phyloP scores from a whole-genome alignment of 1,284 basidiomycete species.

The Irpex sp. region DNA sequence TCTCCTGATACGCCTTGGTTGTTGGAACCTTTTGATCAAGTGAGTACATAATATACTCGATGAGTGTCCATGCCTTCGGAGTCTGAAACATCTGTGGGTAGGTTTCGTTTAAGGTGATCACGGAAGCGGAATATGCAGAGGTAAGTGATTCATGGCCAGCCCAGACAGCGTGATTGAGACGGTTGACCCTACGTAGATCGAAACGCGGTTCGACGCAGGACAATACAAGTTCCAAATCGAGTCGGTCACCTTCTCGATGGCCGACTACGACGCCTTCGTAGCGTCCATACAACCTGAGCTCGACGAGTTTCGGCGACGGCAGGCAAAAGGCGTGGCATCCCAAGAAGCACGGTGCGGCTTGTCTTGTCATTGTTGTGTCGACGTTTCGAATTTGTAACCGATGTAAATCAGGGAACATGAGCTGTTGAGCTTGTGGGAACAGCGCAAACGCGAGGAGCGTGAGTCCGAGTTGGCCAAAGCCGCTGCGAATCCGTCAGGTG shows the following conservation, averaged over 20 bases:
- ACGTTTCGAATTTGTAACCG: too few relatives aligned
- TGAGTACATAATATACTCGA: slow-evolving; percentile 17
- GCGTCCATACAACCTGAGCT: slow-evolving; percentile 39
- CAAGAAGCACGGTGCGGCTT: slow-evolving; percentile 38
- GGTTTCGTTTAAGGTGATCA: slow-evolving; percentile 43
- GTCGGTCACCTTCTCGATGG: slow-evolving; percentile 46
- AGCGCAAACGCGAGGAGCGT: not conserved
- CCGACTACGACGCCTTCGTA: slow-evolving; percentile 42
- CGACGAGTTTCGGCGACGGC: slow-evolving; percentile 35
- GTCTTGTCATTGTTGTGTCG: not conserved
- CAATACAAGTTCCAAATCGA: slow-evolving; percentile 56
- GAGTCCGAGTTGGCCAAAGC: not conserved
- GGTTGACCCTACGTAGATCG: slow-evolving; percentile 32
- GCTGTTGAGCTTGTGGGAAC: slow-evolving; percentile 32
- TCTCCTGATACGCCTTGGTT: slow-evolving; percentile 49
- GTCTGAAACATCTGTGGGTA: slow-evolving; percentile 14
- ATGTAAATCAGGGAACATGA: slow-evolving; percentile 24
- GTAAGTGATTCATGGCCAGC: slow-evolving; percentile 19
- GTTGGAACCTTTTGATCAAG: slow-evolving; percentile 60
- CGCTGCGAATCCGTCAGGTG: too few relatives aligned
- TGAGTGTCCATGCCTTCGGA: too few relatives aligned
- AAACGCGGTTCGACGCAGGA: slow-evolving; percentile 56
- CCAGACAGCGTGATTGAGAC: not conserved
- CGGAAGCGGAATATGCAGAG: slow-evolving; percentile 40
- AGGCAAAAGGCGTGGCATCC: slow-evolving; percentile 28